phyloP scores from a whole-genome alignment of 805 yeast genomes.

The Lipomyces chichibuensis region DNA sequence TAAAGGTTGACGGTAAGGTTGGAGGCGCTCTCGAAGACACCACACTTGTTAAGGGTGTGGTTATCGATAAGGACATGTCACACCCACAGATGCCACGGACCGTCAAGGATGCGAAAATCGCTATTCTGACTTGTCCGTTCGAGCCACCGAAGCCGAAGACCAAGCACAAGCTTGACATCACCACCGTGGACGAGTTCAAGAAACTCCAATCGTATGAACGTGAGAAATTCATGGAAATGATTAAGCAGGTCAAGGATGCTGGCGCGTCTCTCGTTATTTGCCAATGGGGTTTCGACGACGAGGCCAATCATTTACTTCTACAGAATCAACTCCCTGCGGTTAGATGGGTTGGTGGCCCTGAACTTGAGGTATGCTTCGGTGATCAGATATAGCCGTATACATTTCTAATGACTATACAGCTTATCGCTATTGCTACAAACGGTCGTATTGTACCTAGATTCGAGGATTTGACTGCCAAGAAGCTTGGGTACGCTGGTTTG shows the following conservation, averaged over 20 bases:
- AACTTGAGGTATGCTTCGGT: slow-evolving; percentile 60
- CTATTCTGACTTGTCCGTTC: slow-evolving; percentile 96
- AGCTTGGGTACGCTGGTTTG: slow-evolving; percentile 84
- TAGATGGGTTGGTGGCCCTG: slow-evolving; percentile 99
- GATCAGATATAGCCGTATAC: background rate
- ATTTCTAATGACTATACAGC: slow-evolving; percentile 33
- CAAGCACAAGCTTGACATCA: slow-evolving; percentile 92
- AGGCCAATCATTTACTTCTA: slow-evolving; percentile 89
- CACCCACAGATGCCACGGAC: slow-evolving; percentile 97
- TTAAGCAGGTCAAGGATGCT: slow-evolving; percentile 75
- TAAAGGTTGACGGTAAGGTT: slow-evolving; percentile 91
- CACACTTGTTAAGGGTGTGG: slow-evolving; percentile 82
- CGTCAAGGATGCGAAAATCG: slow-evolving; percentile 79
- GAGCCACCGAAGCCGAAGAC: slow-evolving; percentile 99
- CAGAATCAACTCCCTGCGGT: slow-evolving; percentile 92
- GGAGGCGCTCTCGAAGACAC: slow-evolving; percentile 94
- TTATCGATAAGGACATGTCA: slow-evolving; percentile 93
- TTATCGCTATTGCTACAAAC: slow-evolving; percentile 94
- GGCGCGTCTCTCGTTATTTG: slow-evolving; percentile 97
- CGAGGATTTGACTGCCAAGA: slow-evolving; percentile 80
- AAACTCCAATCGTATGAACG: slow-evolving; percentile 90
- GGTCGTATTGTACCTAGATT: slow-evolving; percentile 97
- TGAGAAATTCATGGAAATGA: slow-evolving; percentile 88
- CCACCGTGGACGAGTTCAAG: slow-evolving; percentile 91
- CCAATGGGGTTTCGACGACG: slow-evolving; percentile 99